phyloP scores from a whole-genome alignment of 1,284 basidiomycete species.

The Takashimella koratensis region DNA sequence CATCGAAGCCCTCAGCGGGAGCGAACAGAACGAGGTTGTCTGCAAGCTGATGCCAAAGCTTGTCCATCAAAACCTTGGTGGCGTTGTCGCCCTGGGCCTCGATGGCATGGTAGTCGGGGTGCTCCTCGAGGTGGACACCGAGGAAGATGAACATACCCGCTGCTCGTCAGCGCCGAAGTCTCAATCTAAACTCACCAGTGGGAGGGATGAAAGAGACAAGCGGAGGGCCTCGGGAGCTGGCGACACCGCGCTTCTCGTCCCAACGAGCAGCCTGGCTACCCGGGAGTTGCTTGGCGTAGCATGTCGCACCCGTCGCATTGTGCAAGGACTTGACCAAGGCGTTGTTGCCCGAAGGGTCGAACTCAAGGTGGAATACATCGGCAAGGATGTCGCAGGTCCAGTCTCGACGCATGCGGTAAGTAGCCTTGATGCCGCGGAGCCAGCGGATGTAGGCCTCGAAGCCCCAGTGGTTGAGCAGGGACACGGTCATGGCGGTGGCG shows the following conservation, averaged over 20 bases:
- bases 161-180: slow-evolving; percentile 1
- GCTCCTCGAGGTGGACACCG: slow-evolving; percentile 61
- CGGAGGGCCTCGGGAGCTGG: slow-evolving; percentile 13
- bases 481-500: slow-evolving; percentile 58
- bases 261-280: slow-evolving; percentile 9
- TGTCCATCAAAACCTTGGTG: slow-evolving; percentile 28
- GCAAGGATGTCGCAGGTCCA: slow-evolving; percentile 48
- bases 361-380: slow-evolving; percentile 46
- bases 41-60: slow-evolving; percentile 44
- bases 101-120: slow-evolving; percentile 53
- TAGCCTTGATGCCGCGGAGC: slow-evolving; percentile 58
- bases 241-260: slow-evolving; percentile 53
- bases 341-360: slow-evolving; percentile 25
- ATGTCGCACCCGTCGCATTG: slow-evolving; percentile 13
- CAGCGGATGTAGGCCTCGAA: slow-evolving; percentile 69
- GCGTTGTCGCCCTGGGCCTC: slow-evolving; percentile 34
- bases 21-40: slow-evolving; percentile 47
- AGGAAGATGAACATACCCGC: slow-evolving; percentile 56
- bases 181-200: slow-evolving; percentile 46
- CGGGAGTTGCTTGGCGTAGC: slow-evolving; percentile 14
- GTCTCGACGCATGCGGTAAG: slow-evolving; percentile 46
- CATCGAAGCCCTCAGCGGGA: slow-evolving; percentile 44
- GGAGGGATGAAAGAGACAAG: slow-evolving; percentile 69
- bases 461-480: slow-evolving; percentile 64
- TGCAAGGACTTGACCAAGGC: slow-evolving; percentile 15